phyloP scores from a whole-genome alignment of 768 basidiomycete genomes.

The Mycena olivaceomarginata region DNA sequence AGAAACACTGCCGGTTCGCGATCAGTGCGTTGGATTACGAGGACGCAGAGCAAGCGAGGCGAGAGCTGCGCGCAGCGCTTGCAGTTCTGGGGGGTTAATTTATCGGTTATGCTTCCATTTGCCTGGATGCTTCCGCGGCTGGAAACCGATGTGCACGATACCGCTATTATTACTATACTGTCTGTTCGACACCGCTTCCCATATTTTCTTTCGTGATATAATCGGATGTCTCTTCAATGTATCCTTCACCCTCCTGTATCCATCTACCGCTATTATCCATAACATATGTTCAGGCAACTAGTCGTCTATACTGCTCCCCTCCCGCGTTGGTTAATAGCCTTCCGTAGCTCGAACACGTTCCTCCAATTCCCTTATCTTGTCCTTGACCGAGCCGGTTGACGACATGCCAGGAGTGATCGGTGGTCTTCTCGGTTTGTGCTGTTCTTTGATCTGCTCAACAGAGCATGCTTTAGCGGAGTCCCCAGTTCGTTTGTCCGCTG shows the following conservation, averaged over 20 bases:
- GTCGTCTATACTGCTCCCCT: not conserved
- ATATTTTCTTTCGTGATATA: not conserved
- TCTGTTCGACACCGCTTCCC: not conserved
- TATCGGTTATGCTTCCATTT: constrained; percentile 17
- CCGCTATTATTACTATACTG: not conserved
- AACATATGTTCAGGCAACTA: not conserved
- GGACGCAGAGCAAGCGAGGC: constrained; percentile 90
- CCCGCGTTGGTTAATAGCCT: constrained; percentile 23
- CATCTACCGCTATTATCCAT: constrained; percentile 7
- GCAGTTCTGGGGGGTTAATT: constrained; percentile 74
- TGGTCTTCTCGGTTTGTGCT: constrained; percentile 21
- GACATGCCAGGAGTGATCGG: constrained; percentile 30
- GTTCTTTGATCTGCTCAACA: constrained; percentile 4
- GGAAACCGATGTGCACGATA: not conserved
- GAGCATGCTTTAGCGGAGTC: not conserved
- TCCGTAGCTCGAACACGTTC: constrained; percentile 51
- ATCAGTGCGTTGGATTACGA: constrained; percentile 98
- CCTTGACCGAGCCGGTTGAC: constrained; percentile 58
- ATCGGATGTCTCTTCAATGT: constrained; percentile 17
- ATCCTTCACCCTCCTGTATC: constrained; percentile 19
- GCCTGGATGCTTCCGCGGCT: not conserved
- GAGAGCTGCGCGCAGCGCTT: constrained; percentile 88
- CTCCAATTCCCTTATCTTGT: constrained; percentile 63
- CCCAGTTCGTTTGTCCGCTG: constrained; percentile 8
- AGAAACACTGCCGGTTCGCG: constrained; percentile 95